phyloP scores from a whole-genome alignment of 768 basidiomycete species.

The Psilocybe subaeruginosa region DNA sequence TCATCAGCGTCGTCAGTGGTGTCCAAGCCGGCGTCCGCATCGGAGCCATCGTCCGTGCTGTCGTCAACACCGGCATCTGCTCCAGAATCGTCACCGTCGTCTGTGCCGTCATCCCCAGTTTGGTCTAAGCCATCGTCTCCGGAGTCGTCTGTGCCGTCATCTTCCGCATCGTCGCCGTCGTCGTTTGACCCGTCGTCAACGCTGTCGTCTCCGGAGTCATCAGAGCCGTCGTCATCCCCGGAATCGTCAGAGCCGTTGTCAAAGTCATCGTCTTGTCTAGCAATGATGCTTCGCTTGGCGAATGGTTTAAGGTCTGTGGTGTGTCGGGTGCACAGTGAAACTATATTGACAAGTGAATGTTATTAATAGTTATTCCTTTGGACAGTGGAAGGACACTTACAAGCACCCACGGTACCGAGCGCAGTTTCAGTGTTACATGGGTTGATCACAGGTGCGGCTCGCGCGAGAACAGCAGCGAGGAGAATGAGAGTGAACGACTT shows the following conservation, averaged over 20 bases:
- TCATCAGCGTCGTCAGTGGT: background rate
- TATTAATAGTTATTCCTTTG: background rate
- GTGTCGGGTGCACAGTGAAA: constrained; percentile 12
- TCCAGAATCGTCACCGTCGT: constrained; percentile 7
- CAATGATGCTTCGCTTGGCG: constrained; percentile 16
- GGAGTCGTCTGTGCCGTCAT: constrained; percentile 3
- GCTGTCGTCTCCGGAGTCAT: constrained; percentile 9
- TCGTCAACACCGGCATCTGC: constrained; percentile 1
- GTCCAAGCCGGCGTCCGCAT: background rate
- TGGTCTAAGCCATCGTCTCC: constrained; percentile 11
- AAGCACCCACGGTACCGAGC: constrained; percentile 1
- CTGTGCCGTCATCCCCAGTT: constrained; percentile 6
- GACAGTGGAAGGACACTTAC: constrained; percentile 3
- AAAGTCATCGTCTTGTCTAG: constrained; percentile 24
- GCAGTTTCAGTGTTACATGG: constrained; percentile 11
- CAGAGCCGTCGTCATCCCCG: constrained; percentile 13
- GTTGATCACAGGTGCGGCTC: constrained; percentile 17
- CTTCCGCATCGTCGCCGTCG: constrained; percentile 12
- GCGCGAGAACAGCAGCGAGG: constrained; percentile 20
- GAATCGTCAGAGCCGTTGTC: constrained; percentile 14
- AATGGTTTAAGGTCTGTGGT: constrained; percentile 12
- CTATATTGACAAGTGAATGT: background rate
- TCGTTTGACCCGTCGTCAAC: constrained; percentile 8
- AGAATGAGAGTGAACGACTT: constrained; percentile 20
- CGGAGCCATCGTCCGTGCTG: background rate